Evolutionary conservation across 1,284 basidiomycete species (phyloP).

Genomic region (Cutaneotrichosporon dermatis): DNA sequence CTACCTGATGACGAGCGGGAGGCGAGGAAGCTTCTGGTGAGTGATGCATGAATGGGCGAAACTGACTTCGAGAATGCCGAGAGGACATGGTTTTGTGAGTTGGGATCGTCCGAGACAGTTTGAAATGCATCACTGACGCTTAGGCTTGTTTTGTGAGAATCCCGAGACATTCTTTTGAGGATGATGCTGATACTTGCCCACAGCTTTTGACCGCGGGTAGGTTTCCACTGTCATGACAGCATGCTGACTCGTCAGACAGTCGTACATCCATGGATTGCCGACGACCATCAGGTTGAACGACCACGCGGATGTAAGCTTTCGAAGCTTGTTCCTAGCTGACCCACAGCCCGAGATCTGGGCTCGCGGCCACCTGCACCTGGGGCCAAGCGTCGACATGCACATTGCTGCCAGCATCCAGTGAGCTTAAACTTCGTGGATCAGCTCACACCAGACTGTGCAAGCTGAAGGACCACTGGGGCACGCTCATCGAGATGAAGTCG

Average conservation of each 20-base stretch:
- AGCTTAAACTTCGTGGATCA: background rate
- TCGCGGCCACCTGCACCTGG: conserved; percentile 30
- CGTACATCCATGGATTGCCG: conserved; percentile 31
- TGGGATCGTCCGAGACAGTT: too few species aligned
- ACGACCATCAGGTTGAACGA: conserved; percentile 27
- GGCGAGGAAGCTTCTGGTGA: conserved; percentile 26
- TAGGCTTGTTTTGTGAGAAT: conserved; percentile 29
- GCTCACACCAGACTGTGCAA: conserved; percentile 26
- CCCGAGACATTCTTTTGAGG: background rate
- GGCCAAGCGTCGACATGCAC: conserved; percentile 34
- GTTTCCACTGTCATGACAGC: background rate
- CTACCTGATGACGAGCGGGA: conserved; percentile 29
- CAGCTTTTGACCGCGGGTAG: conserved; percentile 36
- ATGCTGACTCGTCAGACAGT: conserved; percentile 18
- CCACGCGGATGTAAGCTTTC: conserved; percentile 25
- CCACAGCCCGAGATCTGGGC: conserved; percentile 32
- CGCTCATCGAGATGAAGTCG: conserved; percentile 23
- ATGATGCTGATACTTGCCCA: background rate
- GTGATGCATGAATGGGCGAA: background rate
- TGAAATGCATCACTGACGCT: background rate
- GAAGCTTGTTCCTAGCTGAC: background rate
- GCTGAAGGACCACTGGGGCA: conserved; percentile 38
- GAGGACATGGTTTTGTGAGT: conserved; percentile 39
- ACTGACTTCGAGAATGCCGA: conserved; percentile 24
- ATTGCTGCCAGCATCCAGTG: conserved; percentile 35